Percentiles rank a stretch among this genome's conserved stretches.
These are phyloP conservation scores for Eucalyptus rudis DNA, from an alignment of 345 rosid species.

Conservation along the genomic window DNA sequence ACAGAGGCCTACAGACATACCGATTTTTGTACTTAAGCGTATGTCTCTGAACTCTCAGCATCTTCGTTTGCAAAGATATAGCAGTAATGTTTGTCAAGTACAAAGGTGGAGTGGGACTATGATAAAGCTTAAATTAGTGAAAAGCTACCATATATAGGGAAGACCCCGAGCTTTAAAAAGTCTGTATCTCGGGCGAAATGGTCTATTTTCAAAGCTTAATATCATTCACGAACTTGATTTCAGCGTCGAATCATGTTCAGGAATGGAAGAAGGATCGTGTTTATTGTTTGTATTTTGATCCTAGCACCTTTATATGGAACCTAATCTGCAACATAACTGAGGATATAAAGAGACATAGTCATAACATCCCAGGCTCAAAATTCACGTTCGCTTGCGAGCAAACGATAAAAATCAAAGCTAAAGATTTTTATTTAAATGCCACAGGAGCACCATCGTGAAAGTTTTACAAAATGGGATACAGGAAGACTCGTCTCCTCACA, in stretches of 20 bases:
- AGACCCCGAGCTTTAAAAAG: background rate
- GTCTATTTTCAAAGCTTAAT: background rate
- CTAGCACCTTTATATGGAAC: background rate
- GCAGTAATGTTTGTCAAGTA: background rate
- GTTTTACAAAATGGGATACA: background rate
- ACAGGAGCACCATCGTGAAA: background rate
- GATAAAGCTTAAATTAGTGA: background rate
- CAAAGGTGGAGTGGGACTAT: background rate
- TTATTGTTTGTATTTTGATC: background rate
- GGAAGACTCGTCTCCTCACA: background rate
- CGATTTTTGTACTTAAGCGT: background rate
- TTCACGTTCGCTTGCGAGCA: background rate
- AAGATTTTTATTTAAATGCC: background rate
- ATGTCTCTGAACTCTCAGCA: background rate
- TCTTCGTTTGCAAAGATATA: background rate
- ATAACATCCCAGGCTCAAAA: background rate
- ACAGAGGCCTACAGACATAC: background rate
- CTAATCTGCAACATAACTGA: background rate
- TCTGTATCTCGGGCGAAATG: background rate
- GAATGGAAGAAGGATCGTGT: background rate
- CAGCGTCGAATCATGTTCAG: background rate
- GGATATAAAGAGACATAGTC: background rate
- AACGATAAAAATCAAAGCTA: background rate
- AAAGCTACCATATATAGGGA: background rate
- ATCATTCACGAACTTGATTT: background rate